phyloP scores from a whole-genome alignment of 306 rosid genomes.

The Sindora glabra region DNA sequence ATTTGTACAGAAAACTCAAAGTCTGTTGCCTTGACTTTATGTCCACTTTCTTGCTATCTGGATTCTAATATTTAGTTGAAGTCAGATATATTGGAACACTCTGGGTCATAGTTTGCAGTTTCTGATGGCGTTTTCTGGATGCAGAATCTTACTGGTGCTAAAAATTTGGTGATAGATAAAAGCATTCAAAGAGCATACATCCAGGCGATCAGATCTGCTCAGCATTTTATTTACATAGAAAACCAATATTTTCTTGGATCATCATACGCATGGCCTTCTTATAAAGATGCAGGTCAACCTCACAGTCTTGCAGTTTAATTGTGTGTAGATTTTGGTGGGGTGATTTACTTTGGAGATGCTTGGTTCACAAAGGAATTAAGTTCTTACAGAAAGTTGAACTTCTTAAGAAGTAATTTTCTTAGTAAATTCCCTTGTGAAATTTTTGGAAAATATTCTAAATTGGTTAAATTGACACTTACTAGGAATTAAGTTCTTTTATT shows the following conservation, averaged over 20 bases:
- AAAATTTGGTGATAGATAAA: conserved; percentile 63
- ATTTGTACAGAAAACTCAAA: conserved; percentile 3
- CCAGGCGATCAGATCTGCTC: conserved; percentile 97
- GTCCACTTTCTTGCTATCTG: conserved; percentile 11
- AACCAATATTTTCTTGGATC: conserved; percentile 94
- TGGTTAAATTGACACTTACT: too few species aligned
- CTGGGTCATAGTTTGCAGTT: not conserved
- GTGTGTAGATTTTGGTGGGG: conserved; percentile 1
- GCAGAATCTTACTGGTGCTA: conserved; percentile 85
- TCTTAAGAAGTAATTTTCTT: too few species aligned
- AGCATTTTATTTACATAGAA: conserved; percentile 84
- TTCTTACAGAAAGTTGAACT: too few species aligned
- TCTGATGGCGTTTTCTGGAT: conserved; percentile 18
- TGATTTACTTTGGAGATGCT: too few species aligned
- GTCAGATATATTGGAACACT: conserved; percentile 5
- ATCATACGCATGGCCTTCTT: conserved; percentile 84
- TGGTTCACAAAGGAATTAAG: too few species aligned
- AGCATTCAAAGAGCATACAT: conserved; percentile 91
- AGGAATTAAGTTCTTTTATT: too few species aligned
- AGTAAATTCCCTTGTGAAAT: too few species aligned
- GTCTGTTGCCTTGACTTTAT: conserved; percentile 6
- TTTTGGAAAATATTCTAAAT: too few species aligned
- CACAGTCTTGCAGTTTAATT: too few species aligned
- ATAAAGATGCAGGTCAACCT: conserved; percentile 77
- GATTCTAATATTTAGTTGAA: conserved; percentile 4